These are phyloP conservation scores for Lichtheimia hyalospora DNA, from an alignment of 371 early-diverging fungal species.

Conservation along the genomic window DNA sequence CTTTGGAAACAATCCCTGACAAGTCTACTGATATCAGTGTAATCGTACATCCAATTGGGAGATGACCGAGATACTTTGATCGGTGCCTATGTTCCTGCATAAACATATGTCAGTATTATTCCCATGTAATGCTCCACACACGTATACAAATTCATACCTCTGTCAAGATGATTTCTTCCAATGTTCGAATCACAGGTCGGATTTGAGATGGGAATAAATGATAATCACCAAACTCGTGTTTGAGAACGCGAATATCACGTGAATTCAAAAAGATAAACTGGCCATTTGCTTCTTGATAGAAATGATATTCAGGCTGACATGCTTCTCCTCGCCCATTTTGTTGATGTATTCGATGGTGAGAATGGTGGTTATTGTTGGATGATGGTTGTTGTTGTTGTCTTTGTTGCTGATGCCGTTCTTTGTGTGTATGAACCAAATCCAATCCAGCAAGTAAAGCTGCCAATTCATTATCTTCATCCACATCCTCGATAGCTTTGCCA, in stretches of 20 bases:
- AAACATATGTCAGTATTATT: too few relatives aligned
- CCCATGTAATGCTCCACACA: too few relatives aligned
- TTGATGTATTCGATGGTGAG: neutral
- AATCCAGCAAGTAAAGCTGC: slow-evolving; percentile 15
- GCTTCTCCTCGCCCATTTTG: neutral
- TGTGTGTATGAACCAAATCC: neutral
- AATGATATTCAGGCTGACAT: slow-evolving; percentile 40
- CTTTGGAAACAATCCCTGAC: slow-evolving; percentile 50
- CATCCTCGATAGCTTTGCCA: slow-evolving; percentile 23
- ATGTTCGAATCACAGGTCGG: slow-evolving; percentile 8
- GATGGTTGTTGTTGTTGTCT: neutral
- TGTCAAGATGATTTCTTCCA: slow-evolving; percentile 49
- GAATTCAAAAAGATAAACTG: slow-evolving; percentile 84
- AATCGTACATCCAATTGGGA: slow-evolving; percentile 82
- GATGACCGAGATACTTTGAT: slow-evolving; percentile 73
- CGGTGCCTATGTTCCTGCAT: slow-evolving; percentile 15
- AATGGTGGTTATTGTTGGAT: neutral
- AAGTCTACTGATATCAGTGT: slow-evolving; percentile 76
- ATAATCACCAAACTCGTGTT: slow-evolving; percentile 62
- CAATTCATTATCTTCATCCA: slow-evolving; percentile 38
- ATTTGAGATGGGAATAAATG: slow-evolving; percentile 42
- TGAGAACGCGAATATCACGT: slow-evolving; percentile 73
- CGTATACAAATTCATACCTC: slow-evolving; percentile 54
- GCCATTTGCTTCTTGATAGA: slow-evolving; percentile 80
- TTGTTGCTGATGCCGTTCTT: neutral